Evolutionary conservation across 106 monocot species (phyloP), one percentile per base, ranked within the genome.

Genomic region (Dendrobium catenatum): DNA sequence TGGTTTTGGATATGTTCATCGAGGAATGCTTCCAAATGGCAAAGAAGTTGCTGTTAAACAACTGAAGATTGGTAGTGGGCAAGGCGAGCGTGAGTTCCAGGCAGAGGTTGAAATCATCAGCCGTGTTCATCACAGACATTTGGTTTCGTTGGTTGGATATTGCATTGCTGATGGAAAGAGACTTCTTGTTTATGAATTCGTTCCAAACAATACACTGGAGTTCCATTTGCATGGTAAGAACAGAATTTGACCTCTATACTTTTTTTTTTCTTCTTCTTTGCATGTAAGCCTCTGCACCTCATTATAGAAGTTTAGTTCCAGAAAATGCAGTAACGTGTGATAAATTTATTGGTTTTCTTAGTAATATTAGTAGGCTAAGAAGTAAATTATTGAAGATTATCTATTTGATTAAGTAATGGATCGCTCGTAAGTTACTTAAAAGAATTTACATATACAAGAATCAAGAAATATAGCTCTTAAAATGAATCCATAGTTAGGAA

Each of bases 41-140:
- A 90, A 88, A 79, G 90, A 93, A 75, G 81, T 93, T 26, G 93
- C 93, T 5, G 83, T 93, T 9, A 93, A 93, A 81, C 93, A 93
- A 47, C 72, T 93, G 76, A 93, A 93, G 73, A 2, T 18, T 19
- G 90, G 90, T 6, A 90, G 90, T 40, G 90, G 90, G 31, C 90
- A 90, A 81, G 90, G 90, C 0, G 90, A 90, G 77, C 80, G 87
- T 7, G 90, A 90, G 77, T 90, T 90, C 58, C 87, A 90, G 80
- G 88, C 90, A 0, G 90, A 90, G 83, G 85, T 90, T 42, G 90
- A 90, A 6, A 90, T 88, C 47, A 90, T 90, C 42, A 90, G 88
- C 16, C 82, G 90, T n/a, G 90, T 90, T 40, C 90, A 90, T 84
- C 90, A 93, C 61, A 90, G 81, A 64, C 93, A 93, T 87, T 74